These are phyloP conservation scores for Aspergillus cristatus DNA, from an alignment of 495 filamentous ascomycete species.

Conservation along the genomic window DNA sequence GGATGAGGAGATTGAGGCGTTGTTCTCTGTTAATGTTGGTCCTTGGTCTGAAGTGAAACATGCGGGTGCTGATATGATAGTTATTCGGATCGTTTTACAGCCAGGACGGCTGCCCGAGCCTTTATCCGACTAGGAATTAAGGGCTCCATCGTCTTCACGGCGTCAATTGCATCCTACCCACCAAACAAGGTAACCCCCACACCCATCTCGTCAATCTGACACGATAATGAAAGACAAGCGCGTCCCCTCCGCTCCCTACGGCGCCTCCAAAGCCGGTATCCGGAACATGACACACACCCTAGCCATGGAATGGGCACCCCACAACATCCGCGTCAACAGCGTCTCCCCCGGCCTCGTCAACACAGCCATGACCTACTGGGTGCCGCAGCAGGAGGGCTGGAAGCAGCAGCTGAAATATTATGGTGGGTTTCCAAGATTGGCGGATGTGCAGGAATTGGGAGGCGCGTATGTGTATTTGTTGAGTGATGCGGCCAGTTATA, in stretches of 20 bases:
- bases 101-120: slow-evolving; percentile 23
- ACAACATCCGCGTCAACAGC: slow-evolving; percentile 37
- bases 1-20: slow-evolving; percentile 27
- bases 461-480: slow-evolving; percentile 36
- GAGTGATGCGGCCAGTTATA: slow-evolving; percentile 32
- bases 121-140: slow-evolving; percentile 35
- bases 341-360: slow-evolving; percentile 30
- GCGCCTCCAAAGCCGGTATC: slow-evolving; percentile 23
- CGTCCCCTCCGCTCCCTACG: slow-evolving; percentile 24
- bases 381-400: slow-evolving; percentile 31
- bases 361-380: slow-evolving; percentile 32
- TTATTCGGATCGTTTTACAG: slow-evolving; percentile 34
- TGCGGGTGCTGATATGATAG: neutral
- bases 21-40: slow-evolving; percentile 28
- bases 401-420: slow-evolving; percentile 37
- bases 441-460: slow-evolving; percentile 30
- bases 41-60: neutral
- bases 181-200: slow-evolving; percentile 27
- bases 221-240: slow-evolving; percentile 5
- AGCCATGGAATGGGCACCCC: slow-evolving; percentile 39
- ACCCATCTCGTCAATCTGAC: no score
- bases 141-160: slow-evolving; percentile 31
- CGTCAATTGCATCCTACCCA: slow-evolving; percentile 32
- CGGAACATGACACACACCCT: slow-evolving; percentile 32
- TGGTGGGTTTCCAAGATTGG: slow-evolving; percentile 31